phyloP scores from a whole-genome alignment of 192 early-diverging fungal species.

The Rhizophagus sp. region DNA sequence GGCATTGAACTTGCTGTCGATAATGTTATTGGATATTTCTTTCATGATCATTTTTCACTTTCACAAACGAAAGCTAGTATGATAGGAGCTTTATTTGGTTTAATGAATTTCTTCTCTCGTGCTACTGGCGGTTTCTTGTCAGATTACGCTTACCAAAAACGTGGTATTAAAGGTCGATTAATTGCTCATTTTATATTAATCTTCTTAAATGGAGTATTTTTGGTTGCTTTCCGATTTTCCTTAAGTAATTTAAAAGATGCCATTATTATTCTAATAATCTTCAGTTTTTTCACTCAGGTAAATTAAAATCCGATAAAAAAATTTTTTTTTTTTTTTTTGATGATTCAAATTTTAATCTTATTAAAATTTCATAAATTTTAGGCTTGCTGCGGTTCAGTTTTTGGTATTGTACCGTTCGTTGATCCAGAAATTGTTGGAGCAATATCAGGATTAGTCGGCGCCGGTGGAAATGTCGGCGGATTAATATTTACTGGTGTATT shows the following conservation, averaged over 20 bases:
- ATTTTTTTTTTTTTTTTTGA: constrained; percentile 18
- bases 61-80: constrained; percentile 46
- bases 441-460: constrained; percentile 64
- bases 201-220: constrained; percentile 43
- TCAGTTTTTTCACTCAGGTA: constrained; percentile 52
- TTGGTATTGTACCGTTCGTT: constrained; percentile 63
- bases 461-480: constrained; percentile 64
- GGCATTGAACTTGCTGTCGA: constrained; percentile 66
- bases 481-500: constrained; percentile 60
- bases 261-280: constrained; percentile 47
- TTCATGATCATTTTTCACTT: constrained; percentile 44
- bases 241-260: constrained; percentile 31
- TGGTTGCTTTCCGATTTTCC: constrained; percentile 52
- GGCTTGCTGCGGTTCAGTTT: constrained; percentile 58
- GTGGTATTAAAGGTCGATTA: constrained; percentile 46
- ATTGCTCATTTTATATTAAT: constrained; percentile 51
- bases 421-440: constrained; percentile 46
- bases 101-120: constrained; percentile 70
- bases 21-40: constrained; percentile 54
- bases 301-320: no score
- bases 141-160: constrained; percentile 40
- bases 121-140: constrained; percentile 57
- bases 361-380: neutral
- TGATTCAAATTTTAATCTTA: neutral
- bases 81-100: constrained; percentile 63